phyloP scores from a whole-genome alignment of 1,139 yeast genomes.

The Torulaspora globosa region DNA sequence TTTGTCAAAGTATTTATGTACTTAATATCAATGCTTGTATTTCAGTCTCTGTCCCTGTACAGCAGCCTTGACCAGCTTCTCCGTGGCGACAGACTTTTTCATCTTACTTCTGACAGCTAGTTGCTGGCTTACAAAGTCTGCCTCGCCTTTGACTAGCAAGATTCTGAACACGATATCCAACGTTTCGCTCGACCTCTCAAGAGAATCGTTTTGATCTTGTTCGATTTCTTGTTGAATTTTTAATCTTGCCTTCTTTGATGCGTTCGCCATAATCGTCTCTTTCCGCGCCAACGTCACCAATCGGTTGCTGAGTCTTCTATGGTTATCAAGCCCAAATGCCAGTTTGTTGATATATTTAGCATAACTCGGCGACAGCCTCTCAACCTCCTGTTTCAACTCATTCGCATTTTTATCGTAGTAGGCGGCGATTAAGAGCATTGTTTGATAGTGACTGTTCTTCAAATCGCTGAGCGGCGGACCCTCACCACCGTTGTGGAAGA shows the following conservation, averaged over 20 bases:
- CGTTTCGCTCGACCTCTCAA: conserved; percentile 52
- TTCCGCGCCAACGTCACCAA: conserved; percentile 58
- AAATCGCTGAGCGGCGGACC: conserved; percentile 71
- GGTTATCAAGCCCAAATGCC: conserved; percentile 38
- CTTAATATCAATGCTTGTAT: conserved; percentile 5
- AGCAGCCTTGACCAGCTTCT: conserved; percentile 38
- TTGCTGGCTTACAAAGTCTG: conserved; percentile 49
- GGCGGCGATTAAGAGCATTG: conserved; percentile 59
- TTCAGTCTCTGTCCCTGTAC: conserved; percentile 22
- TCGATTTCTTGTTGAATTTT: conserved; percentile 49
- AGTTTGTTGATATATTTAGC: conserved; percentile 43
- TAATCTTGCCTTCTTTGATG: conserved; percentile 58
- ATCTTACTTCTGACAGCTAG: conserved; percentile 59
- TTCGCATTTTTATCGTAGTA: conserved; percentile 56
- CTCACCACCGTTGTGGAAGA: conserved; percentile 77
- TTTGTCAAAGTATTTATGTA: background rate
- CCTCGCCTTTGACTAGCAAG: conserved; percentile 45
- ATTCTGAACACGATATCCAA: conserved; percentile 68
- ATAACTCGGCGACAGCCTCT: conserved; percentile 53
- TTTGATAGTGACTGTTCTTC: conserved; percentile 62
- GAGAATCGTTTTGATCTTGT: conserved; percentile 52
- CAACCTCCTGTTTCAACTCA: conserved; percentile 56
- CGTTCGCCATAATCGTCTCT: conserved; percentile 69
- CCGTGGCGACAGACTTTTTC: conserved; percentile 62
- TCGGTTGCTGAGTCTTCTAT: conserved; percentile 38